Evolutionary conservation across 1,139 yeast species (phyloP), one percentile per base, ranked within the genome.

Genomic region (Saccharomycopsis hybrid): DNA sequence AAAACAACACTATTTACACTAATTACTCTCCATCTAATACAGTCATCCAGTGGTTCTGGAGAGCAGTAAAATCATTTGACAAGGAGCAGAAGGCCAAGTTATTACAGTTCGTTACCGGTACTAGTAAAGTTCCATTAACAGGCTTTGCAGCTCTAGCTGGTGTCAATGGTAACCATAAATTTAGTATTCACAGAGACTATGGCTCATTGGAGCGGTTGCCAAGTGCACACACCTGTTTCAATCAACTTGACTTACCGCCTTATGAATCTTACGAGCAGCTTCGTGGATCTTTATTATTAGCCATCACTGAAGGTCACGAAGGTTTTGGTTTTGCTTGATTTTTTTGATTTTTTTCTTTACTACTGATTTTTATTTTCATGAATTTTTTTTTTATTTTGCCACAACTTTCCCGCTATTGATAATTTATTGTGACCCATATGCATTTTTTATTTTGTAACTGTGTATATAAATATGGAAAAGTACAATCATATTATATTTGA

Each of bases 11-110:
- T 1, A 74, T 73, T 1, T 92, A 94, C 66, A 84, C 78, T 54
- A 92, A 90, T 63, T 94, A 92, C 65, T 78, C 90, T 0, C 77
- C 94, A 1, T 77, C 88, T 1, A 86, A 96, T 2, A 81, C 86
- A 40, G 97, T 90, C 63, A 83, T 94, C 54, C 90, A 85, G 62
- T 92, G 97, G 89, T 94, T 92, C 69, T 94, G 99, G 99, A 76
- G 97, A 63, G 97, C 97, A 1, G 97, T 94, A 13, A 80, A 89
- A 60, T 87, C 97, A 1, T 92, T 92, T 67, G 97, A 89, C 62
- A 80, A 80, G 41, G 98, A 92, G 65, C 97, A 92, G 63, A 76
- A 96, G 50, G 99, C 98, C 25, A 89, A 90, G 62, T 69, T 94
- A 56, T 70, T 94, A 54, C 99, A 94, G 63, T 94, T 92, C 72